A percentile compares a stretch with the other conserved stretches of the same genome.
Conservation (phyloP, 495 filamentous ascomycete species). For the Bombardia bombarda region DNA sequence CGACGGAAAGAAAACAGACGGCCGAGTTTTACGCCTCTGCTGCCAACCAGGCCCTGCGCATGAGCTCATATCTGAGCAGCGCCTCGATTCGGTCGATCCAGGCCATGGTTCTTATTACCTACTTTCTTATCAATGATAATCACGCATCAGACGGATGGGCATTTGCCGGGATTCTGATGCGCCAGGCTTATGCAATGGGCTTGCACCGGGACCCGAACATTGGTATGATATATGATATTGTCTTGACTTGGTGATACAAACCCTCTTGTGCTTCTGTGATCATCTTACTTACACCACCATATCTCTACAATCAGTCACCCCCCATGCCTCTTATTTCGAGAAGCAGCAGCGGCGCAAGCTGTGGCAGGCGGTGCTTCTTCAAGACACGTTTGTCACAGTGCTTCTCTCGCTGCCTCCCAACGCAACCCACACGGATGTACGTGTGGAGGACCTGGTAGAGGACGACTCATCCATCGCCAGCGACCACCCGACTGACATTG, state of each 20-base stretch:
- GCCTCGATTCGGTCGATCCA: constrained; percentile 60
- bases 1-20: constrained; percentile 52
- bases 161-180: constrained; percentile 60
- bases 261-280: background rate
- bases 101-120: constrained; percentile 65
- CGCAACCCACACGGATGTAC: constrained; percentile 65
- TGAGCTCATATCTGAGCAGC: constrained; percentile 60
- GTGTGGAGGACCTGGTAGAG: constrained; percentile 54
- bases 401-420: constrained; percentile 62
- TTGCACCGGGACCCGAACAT: constrained; percentile 67
- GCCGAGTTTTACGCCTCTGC: constrained; percentile 72
- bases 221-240: constrained; percentile 20
- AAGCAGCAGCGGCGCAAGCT: constrained; percentile 64
- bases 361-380: constrained; percentile 67
- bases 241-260: background rate
- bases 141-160: constrained; percentile 69
- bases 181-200: constrained; percentile 70
- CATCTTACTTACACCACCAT: background rate
- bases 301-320: constrained; percentile 33
- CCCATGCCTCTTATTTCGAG: constrained; percentile 50
- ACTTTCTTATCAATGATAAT: constrained; percentile 73
- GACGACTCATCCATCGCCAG: constrained; percentile 37
- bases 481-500: constrained; percentile 49
- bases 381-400: constrained; percentile 73
- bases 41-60: constrained; percentile 58